Conservation (phyloP, 2,329 filamentous ascomycete genomes). For the Cladophialophora bantiana region DNA sequence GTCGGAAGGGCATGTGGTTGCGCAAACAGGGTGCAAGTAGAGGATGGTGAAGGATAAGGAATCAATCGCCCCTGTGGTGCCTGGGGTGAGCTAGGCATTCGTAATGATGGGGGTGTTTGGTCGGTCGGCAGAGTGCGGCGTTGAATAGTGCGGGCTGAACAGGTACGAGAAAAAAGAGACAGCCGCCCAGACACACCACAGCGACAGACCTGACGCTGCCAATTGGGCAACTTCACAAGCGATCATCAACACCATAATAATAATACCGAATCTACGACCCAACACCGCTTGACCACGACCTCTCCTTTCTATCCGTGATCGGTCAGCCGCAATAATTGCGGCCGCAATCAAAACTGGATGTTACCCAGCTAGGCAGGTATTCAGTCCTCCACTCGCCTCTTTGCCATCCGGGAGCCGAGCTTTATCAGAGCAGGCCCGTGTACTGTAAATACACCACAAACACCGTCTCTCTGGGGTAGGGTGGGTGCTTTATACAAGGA, state of each 20-base stretch:
- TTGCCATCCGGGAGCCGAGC: not conserved
- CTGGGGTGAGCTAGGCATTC: not conserved
- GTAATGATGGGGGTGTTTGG: not conserved
- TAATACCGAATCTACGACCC: not conserved
- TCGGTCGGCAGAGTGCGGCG: conserved; percentile 5
- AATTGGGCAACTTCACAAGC: conserved; percentile 1
- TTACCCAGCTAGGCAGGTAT: conserved; percentile 9
- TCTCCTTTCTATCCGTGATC: not conserved
- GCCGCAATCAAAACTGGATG: not conserved
- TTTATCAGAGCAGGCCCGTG: not conserved
- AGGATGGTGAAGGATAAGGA: not conserved
- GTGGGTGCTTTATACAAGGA: not conserved
- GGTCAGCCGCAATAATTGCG: conserved; percentile 20
- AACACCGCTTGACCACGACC: not conserved
- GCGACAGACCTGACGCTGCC: not conserved
- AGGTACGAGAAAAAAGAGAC: not conserved
- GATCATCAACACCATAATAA: conserved; percentile 1
- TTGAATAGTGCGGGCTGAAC: not conserved
- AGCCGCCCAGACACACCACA: not conserved
- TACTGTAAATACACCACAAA: not conserved
- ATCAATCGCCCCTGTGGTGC: not conserved
- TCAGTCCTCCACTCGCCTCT: not conserved
- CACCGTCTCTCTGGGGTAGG: not conserved
- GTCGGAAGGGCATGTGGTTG: conserved; percentile 2
- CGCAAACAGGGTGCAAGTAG: not conserved